phyloP scores from a whole-genome alignment of 768 basidiomycete genomes.

The Boletus huronensis region DNA sequence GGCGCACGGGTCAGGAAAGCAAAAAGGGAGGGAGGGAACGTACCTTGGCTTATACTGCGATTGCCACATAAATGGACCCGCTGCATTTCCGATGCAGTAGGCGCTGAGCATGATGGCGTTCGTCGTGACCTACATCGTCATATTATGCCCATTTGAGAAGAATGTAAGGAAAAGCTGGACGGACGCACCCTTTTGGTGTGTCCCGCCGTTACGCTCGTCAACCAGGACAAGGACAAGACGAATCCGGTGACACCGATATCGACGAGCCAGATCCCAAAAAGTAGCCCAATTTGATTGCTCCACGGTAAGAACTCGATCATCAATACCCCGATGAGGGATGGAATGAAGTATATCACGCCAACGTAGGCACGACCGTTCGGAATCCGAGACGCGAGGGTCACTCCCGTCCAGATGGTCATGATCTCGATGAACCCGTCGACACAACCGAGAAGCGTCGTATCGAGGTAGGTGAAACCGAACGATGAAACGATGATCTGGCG shows the following conservation, averaged over 20 bases:
- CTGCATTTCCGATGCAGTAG: slow-evolving; percentile 64
- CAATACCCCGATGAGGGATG: slow-evolving; percentile 60
- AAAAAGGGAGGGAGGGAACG: background rate
- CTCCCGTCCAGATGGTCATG: slow-evolving; percentile 64
- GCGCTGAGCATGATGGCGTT: slow-evolving; percentile 75
- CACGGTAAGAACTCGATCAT: slow-evolving; percentile 64
- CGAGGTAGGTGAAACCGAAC: slow-evolving; percentile 59
- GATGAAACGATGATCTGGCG: slow-evolving; percentile 59
- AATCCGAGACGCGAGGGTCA: slow-evolving; percentile 52
- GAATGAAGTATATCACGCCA: slow-evolving; percentile 56
- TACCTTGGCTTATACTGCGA: slow-evolving; percentile 62
- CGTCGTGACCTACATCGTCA: slow-evolving; percentile 21
- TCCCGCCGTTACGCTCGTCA: slow-evolving; percentile 61
- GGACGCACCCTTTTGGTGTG: slow-evolving; percentile 67
- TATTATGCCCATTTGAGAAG: background rate
- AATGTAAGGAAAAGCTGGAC: slow-evolving; percentile 2
- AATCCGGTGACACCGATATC: slow-evolving; percentile 57
- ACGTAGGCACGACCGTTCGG: slow-evolving; percentile 63
- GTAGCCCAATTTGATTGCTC: slow-evolving; percentile 59
- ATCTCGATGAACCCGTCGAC: slow-evolving; percentile 67
- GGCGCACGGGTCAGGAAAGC: background rate
- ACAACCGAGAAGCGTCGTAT: slow-evolving; percentile 68
- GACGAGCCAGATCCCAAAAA: slow-evolving; percentile 41
- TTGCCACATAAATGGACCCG: slow-evolving; percentile 80
- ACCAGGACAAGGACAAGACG: slow-evolving; percentile 59